phyloP scores from a whole-genome alignment of 805 yeast genomes.

The Starmerella tilneyi region DNA sequence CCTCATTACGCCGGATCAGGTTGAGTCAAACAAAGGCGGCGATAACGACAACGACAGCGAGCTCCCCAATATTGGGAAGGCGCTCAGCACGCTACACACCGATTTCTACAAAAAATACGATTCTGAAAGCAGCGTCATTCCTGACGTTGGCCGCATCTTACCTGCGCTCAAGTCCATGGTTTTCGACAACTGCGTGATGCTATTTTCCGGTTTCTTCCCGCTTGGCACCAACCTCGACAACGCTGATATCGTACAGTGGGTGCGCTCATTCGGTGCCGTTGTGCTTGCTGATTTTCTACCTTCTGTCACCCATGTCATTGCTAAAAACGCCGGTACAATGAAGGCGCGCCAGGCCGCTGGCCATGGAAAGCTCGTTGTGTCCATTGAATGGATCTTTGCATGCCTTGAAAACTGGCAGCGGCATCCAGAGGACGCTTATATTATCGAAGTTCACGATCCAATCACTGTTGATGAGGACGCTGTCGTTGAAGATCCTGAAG shows the following conservation, averaged over 20 bases:
- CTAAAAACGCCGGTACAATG: constrained; percentile 67
- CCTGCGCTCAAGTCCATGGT: constrained; percentile 64
- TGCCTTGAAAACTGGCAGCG: constrained; percentile 72
- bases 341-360: constrained; percentile 73
- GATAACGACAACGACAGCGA: constrained; percentile 47
- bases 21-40: constrained; percentile 8
- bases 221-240: constrained; percentile 54
- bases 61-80: constrained; percentile 49
- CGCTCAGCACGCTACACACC: constrained; percentile 53
- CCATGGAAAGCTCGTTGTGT: constrained; percentile 62
- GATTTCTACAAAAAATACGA: constrained; percentile 50
- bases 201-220: constrained; percentile 86
- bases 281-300: constrained; percentile 62
- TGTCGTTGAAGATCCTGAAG: constrained; percentile 1
- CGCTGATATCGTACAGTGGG: constrained; percentile 89
- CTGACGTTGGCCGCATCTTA: constrained; percentile 34
- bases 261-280: constrained; percentile 79
- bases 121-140: constrained; percentile 13
- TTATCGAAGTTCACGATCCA: constrained; percentile 43
- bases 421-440: constrained; percentile 51
- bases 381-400: constrained; percentile 85
- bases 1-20: constrained; percentile 26
- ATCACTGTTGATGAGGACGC: constrained; percentile 28
- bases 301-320: constrained; percentile 78
- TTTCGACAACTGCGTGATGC: constrained; percentile 54